Evolutionary conservation across 768 basidiomycete species (phyloP), one percentile per base, ranked within the genome.

Genomic region (Chlorophyllum brunneum): DNA sequence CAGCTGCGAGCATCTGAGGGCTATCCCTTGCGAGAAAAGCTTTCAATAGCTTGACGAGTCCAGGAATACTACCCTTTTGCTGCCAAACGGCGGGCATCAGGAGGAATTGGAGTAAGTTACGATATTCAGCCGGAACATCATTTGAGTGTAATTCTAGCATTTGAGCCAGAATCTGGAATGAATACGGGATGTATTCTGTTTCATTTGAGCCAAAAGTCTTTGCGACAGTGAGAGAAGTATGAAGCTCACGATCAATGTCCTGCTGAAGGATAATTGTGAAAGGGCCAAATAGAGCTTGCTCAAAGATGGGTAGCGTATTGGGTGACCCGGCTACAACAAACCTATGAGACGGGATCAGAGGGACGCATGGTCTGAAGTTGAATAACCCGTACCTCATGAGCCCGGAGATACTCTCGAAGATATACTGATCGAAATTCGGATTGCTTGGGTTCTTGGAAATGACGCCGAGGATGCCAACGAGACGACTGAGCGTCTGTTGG

Each of bases 371-470:
- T 3, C 27, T 31, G 33, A 39, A 45, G 29, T 7, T 24, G 24
- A 31, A 20, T 5, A 18, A 11, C 38, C 20, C 68, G 24, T 51
- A 90, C 90, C 91, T 81, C 74, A 97, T 87, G 59, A 99, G 71
- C 1, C 87, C 95, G n/a, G 95, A 88, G 36, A 99, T 83, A 63
- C 88, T 89, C 71, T 99, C 95, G 62, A 99, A 98, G 57, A 93
- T 88, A 64, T 92, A 97, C 66, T 98, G 97, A 66, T 97, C 95
- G 68, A 99, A 98, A 58, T 87, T 85, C 1, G 97, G 97, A 68
- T 99, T 99, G 65, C 90, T 93, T 13, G 97, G 95, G 65, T 99
- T 99, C 72, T 88, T 91, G 55, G 88, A 91, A 60, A 95, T 93
- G 49, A 86, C 78, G 10, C 88, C 86, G 26, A 98, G 77, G 61